These are phyloP conservation scores for Candida quercuum DNA, from an alignment of 805 yeast genomes.

Conservation along the genomic window DNA sequence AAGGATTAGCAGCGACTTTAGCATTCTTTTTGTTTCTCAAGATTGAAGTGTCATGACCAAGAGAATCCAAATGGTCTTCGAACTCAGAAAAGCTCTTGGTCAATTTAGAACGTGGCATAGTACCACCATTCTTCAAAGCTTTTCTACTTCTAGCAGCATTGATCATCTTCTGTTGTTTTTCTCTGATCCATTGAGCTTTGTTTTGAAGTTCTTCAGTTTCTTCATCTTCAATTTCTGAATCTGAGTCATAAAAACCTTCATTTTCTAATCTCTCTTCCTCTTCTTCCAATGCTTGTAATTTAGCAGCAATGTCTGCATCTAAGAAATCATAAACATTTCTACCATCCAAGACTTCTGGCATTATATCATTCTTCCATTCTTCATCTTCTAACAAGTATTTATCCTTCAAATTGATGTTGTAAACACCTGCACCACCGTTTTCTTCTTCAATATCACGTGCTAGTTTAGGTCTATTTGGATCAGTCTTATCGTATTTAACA, in stretches of 20 bases:
- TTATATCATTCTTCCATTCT: constrained; percentile 94
- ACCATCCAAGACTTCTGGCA: constrained; percentile 97
- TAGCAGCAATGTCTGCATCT: constrained; percentile 92
- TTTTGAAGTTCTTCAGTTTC: constrained; percentile 65
- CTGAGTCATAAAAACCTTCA: constrained; percentile 95
- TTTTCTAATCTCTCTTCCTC: constrained; percentile 92
- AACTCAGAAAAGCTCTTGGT: constrained; percentile 69
- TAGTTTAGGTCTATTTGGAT: constrained; percentile 75
- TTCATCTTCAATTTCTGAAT: constrained; percentile 63
- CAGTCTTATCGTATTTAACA: constrained; percentile 69
- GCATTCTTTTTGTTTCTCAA: constrained; percentile 48
- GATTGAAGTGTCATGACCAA: constrained; percentile 81
- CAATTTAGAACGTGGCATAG: constrained; percentile 86
- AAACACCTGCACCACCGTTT: constrained; percentile 99
- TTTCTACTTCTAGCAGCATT: constrained; percentile 83
- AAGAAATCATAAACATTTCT: constrained; percentile 95
- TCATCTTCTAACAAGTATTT: constrained; percentile 90
- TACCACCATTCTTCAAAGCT: constrained; percentile 77
- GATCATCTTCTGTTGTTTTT: constrained; percentile 91
- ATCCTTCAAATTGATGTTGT: constrained; percentile 88
- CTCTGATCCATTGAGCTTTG: constrained; percentile 93
- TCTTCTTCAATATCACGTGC: constrained; percentile 89
- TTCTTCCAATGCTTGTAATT: constrained; percentile 90
- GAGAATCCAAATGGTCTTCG: constrained; percentile 84
- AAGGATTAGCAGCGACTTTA: constrained; percentile 32